Evolutionary conservation across 164 flowering plant genomes (phyloP), one percentile per base, ranked within the genome.

Genomic region (Aristolochia californica): DNA sequence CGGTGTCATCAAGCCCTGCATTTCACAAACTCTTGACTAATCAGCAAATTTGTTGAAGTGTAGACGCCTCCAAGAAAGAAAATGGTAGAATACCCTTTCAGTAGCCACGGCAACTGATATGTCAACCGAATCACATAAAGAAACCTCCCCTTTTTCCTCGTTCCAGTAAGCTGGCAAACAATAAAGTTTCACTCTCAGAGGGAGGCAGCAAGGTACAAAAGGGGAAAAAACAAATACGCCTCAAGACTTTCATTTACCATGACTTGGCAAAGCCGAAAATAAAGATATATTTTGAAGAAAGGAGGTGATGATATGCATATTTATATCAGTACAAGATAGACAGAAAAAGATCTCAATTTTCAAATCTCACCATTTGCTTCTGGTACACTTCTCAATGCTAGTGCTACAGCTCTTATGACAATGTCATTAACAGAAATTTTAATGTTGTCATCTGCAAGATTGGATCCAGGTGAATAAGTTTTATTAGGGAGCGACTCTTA

Each of bases 1-100:
- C 45, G 97, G 99, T 69, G 99, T 93, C 97, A 93, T 84, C 80
- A 93, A 78, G 11, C 99, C 99, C 99, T 93, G 82, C 34, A 68
- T 55, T 18, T 53, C 56, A 51, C 43, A 57, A 54, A 55, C 40
- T 43, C 9, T 13, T 24, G 43, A 53, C 27, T 52, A 3, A 44
- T 52, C 30, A 50, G 56, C 51, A 20, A 27, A 55, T 18, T 49
- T 47, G 18, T 30, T 27, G 43, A 50, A 23, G 48, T 3, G 54
- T 45, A 27, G 43, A 34, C 53, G 58, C 11, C 51, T 53, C 48
- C 38, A 18, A 44, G 58, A 43, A 50, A 27, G 40, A 22, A 25
- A 16, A 8, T 9, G n/a, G 22, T 5, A 61, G 14, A 47, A 40
- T 72, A 88, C 98, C 97, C 87, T 91, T 65, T 91, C 98, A 30